Evolutionary conservation across 129 eudicot species (phyloP).

Genomic region (Artemisia tridentata): DNA sequence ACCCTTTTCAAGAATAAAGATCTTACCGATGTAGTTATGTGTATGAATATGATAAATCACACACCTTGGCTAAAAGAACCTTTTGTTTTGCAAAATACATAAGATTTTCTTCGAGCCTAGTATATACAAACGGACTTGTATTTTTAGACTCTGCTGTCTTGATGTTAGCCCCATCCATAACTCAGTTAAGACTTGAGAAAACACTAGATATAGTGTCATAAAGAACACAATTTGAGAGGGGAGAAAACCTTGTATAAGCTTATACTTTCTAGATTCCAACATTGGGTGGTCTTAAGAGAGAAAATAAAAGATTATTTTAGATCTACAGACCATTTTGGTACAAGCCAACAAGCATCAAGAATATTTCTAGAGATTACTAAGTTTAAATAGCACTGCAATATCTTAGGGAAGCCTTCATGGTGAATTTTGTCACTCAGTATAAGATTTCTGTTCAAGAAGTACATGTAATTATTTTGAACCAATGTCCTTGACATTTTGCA

Average conservation of each 20-base stretch:
- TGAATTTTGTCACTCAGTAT: neutral
- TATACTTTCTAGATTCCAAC: neutral
- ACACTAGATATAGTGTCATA: neutral
- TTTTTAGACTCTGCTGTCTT: neutral
- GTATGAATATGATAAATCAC: neutral
- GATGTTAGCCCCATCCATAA: neutral
- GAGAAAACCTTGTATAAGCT: neutral
- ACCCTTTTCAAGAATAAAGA: neutral
- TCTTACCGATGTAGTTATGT: no score
- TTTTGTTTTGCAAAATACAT: neutral
- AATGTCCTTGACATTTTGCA: neutral
- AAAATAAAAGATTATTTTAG: neutral
- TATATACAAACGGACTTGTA: neutral
- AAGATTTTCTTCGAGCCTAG: neutral
- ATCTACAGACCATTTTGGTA: neutral
- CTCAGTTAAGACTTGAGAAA: neutral
- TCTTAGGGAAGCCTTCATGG: neutral
- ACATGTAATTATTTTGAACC: neutral
- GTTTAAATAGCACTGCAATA: neutral
- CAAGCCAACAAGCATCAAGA: neutral
- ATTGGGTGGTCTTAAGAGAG: neutral
- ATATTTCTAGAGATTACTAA: neutral
- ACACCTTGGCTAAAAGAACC: neutral
- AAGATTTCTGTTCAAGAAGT: no score
- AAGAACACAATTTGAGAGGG: neutral